phyloP scores from a whole-genome alignment of 1,284 basidiomycete genomes.

The Leccinum subspadiceum region DNA sequence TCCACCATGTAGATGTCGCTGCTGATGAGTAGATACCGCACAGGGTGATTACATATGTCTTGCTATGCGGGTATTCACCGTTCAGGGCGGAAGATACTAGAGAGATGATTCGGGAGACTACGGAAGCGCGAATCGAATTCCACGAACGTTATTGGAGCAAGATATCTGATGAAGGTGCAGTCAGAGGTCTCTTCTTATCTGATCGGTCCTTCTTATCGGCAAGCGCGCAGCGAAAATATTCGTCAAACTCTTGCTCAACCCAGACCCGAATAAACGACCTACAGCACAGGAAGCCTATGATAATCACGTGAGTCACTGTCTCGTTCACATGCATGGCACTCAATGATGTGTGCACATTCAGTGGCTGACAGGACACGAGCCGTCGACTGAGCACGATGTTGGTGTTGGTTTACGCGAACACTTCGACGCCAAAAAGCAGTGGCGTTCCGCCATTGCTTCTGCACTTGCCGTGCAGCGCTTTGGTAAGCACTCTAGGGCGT shows the following conservation, averaged over 20 bases:
- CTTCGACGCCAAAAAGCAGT: conserved; percentile 69
- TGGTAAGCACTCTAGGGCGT: conserved; percentile 40
- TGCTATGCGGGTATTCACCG: conserved; percentile 91
- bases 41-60: conserved; percentile 91
- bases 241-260: conserved; percentile 70
- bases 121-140: conserved; percentile 82
- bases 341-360: conserved; percentile 27
- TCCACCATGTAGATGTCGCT: background rate
- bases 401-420: conserved; percentile 69
- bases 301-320: conserved; percentile 39
- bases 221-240: conserved; percentile 76
- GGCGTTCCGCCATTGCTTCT: conserved; percentile 66
- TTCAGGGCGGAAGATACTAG: conserved; percentile 84
- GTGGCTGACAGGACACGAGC: conserved; percentile 67
- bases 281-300: conserved; percentile 74
- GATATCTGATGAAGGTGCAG: conserved; percentile 67
- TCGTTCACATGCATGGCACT: conserved; percentile 1
- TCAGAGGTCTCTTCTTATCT: background rate
- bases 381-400: conserved; percentile 71
- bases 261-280: conserved; percentile 71
- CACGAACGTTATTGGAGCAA: conserved; percentile 95
- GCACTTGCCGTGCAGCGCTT: conserved; percentile 56
- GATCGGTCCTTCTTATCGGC: background rate
- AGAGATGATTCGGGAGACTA: conserved; percentile 80
- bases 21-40: background rate